phyloP scores from a whole-genome alignment of 2,329 filamentous ascomycete species.

The Claviceps quebecensis region DNA sequence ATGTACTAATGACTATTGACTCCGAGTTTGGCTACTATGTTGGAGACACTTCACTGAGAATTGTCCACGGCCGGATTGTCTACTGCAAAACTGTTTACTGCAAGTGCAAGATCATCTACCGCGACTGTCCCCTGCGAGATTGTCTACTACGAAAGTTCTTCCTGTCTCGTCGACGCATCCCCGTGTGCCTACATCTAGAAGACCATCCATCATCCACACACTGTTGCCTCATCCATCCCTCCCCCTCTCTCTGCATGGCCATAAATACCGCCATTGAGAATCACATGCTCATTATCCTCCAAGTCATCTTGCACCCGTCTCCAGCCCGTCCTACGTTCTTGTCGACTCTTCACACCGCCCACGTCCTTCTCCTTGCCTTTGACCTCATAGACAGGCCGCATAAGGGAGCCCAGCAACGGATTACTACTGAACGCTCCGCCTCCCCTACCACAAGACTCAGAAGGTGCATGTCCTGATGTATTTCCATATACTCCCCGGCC shows the following conservation, averaged over 20 bases:
- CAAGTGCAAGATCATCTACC: too few relatives aligned
- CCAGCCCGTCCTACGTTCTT: constrained; percentile 34
- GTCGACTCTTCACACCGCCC: constrained; percentile 24
- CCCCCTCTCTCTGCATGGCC: constrained; percentile 18
- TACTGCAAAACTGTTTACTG: too few relatives aligned
- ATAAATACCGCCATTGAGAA: constrained; percentile 41
- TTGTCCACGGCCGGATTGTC: too few relatives aligned
- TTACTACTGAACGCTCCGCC: constrained; percentile 55
- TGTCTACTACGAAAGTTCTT: too few relatives aligned
- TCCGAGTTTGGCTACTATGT: too few relatives aligned
- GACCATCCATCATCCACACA: not conserved
- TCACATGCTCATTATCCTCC: constrained; percentile 43
- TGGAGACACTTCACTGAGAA: too few relatives aligned
- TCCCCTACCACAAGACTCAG: constrained; percentile 10
- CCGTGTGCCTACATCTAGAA: too few relatives aligned
- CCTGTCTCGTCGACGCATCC: too few relatives aligned
- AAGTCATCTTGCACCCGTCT: constrained; percentile 47
- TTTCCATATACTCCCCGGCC: constrained; percentile 20
- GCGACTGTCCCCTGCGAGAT: too few relatives aligned
- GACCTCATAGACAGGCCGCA: constrained; percentile 45
- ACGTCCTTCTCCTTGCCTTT: constrained; percentile 33
- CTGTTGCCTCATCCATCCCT: constrained; percentile 7
- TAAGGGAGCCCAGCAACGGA: constrained; percentile 49
- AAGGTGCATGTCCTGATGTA: constrained; percentile 20
- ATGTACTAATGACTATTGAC: too few relatives aligned